These are phyloP conservation scores for Solanum pinnatisectum DNA, from an alignment of 257 asterid genomes.

Conservation along the genomic window DNA sequence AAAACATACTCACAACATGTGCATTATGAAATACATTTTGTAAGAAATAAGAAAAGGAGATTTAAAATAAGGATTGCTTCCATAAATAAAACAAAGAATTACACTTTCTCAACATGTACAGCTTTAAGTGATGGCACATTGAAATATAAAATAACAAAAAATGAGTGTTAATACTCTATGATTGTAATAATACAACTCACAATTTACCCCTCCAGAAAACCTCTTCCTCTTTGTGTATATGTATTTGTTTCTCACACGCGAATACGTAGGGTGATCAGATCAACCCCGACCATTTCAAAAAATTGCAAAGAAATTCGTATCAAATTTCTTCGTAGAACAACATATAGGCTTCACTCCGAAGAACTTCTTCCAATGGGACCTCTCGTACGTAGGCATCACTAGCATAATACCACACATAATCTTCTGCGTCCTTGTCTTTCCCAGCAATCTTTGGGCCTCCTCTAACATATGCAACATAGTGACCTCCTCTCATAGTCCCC, in stretches of 20 bases:
- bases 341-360: constrained; percentile 65
- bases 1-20: background rate
- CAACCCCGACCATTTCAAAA: constrained; percentile 14
- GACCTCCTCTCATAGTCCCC: constrained; percentile 88
- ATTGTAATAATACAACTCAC: constrained; percentile 9
- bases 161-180: constrained; percentile 22
- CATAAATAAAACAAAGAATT: background rate
- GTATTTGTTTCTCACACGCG: background rate
- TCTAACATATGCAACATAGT: constrained; percentile 72
- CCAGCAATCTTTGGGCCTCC: constrained; percentile 21
- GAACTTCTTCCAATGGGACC: constrained; percentile 58
- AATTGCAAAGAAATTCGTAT: constrained; percentile 7
- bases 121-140: constrained; percentile 12
- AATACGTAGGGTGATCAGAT: background rate
- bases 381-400: constrained; percentile 67
- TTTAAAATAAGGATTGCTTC: background rate
- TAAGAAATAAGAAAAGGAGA: background rate
- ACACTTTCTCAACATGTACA: background rate
- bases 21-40: background rate
- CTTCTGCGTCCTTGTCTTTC: constrained; percentile 6
- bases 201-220: constrained; percentile 7
- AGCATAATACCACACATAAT: constrained; percentile 54
- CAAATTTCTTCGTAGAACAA: constrained; percentile 70
- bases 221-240: background rate
- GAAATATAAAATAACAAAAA: constrained; percentile 14